Evolutionary conservation across 2,329 filamentous ascomycete genomes (phyloP).

Genomic region (Ascomycota sp.): DNA sequence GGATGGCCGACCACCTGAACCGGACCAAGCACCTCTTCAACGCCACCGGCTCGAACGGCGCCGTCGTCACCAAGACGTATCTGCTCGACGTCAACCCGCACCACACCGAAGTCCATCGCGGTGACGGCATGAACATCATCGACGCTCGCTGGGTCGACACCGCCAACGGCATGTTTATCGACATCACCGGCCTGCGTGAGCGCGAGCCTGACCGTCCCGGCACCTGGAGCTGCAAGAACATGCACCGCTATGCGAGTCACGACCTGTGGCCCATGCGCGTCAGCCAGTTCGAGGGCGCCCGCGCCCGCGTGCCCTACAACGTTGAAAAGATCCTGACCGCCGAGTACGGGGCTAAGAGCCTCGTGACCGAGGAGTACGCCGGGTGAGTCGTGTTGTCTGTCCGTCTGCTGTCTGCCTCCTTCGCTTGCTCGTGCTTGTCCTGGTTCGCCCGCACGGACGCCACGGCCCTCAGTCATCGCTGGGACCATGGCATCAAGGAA

Average conservation of each 20-base stretch:
- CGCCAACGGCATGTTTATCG: constrained; percentile 58
- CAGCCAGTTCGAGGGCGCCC: constrained; percentile 54
- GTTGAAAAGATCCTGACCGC: constrained; percentile 44
- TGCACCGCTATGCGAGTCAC: constrained; percentile 46
- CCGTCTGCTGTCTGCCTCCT: constrained; percentile 1
- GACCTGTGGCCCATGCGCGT: constrained; percentile 60
- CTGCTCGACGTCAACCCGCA: constrained; percentile 62
- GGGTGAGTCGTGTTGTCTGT: constrained; percentile 29
- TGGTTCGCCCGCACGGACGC: not conserved
- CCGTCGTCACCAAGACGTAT: constrained; percentile 28
- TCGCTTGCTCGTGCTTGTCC: not conserved
- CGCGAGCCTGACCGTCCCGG: constrained; percentile 39
- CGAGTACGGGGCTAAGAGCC: constrained; percentile 43
- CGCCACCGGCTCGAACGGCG: constrained; percentile 14
- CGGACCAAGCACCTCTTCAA: constrained; percentile 41
- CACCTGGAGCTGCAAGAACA: constrained; percentile 62
- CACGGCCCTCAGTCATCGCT: constrained; percentile 28
- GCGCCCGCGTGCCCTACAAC: constrained; percentile 46
- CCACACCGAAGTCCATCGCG: constrained; percentile 36
- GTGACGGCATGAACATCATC: constrained; percentile 58
- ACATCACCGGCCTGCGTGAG: constrained; percentile 61
- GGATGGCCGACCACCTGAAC: constrained; percentile 47
- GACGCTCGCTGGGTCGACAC: constrained; percentile 70
- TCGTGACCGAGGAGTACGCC: constrained; percentile 39
- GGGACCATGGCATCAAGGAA: constrained; percentile 34